Evolutionary conservation across 352 stramenopile genomes (phyloP).

Genomic region (Phytophthora ramorum): DNA sequence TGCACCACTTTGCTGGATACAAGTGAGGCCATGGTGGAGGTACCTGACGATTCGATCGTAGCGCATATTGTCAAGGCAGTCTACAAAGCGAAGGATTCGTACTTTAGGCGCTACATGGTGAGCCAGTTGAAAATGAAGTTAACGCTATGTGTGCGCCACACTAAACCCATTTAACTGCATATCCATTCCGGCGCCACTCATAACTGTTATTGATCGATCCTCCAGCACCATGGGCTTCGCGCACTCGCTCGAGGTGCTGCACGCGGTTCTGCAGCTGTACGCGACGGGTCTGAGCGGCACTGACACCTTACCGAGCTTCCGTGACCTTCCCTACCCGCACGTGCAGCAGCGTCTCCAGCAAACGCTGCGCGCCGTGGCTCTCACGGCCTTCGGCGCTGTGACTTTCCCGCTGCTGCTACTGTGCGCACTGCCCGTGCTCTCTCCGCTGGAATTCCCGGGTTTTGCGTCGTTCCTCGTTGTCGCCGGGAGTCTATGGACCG

Average conservation of each 20-base stretch:
- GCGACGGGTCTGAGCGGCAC: conserved; percentile 8
- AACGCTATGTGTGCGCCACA: too few relatives aligned
- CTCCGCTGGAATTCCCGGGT: conserved; percentile 42
- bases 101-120: too few relatives aligned
- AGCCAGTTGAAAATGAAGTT: too few relatives aligned
- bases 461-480: conserved; percentile 36
- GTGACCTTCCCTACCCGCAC: conserved; percentile 41
- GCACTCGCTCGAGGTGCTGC: conserved; percentile 59
- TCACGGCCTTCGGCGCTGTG: conserved; percentile 34
- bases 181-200: not conserved
- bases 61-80: too few relatives aligned
- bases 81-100: too few relatives aligned
- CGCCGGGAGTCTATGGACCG: conserved; percentile 21
- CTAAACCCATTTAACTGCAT: not conserved
- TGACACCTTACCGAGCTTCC: conserved; percentile 3
- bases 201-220: not conserved
- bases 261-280: conserved; percentile 49
- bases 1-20: too few relatives aligned
- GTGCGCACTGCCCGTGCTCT: conserved; percentile 37
- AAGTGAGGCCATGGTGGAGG: too few relatives aligned
- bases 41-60: too few relatives aligned
- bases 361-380: conserved; percentile 50
- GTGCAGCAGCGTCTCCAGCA: conserved; percentile 67
- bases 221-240: conserved; percentile 44
- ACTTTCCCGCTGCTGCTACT: conserved; percentile 37